Evolutionary conservation across 495 filamentous ascomycete species (phyloP), one percentile per base, ranked within the genome.

Genomic region (Amniculicola lignicola): DNA sequence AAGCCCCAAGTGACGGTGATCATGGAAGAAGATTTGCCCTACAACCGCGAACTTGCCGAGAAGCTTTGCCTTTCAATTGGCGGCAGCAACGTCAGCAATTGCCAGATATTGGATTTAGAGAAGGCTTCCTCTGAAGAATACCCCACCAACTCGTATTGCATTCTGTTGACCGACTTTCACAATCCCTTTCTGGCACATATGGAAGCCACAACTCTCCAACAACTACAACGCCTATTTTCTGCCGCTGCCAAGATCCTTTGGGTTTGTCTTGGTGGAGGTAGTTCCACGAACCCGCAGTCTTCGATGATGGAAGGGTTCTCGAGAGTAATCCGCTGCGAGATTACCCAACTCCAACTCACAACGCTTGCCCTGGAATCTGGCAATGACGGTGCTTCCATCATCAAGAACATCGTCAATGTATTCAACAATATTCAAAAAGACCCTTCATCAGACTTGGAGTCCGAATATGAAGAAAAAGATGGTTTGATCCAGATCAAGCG

Each of bases 291-390:
- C 5, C 54, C 54, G 4, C 27, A 25, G 25, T 22, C n/a, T 45
- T 24, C 23, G 15, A 29, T 51, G 19, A 31, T 33, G 16, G 14
- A 59, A 12, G 56, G 56, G 1, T 49, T 59, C 1, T 53, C 40
- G 24, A 47, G 56, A 14, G 40, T 53, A 16, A 47, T 60, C 38
- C 50, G 57, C 9, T 54, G 43, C 43, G 57, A 54, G 23, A 15
- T 24, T 7, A 29, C 49, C 22, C 23, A 53, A 11, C 29, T 7
- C 29, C 42, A n/a, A 12, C 15, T 21, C 22, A 36, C 33, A 7
- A 48, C 57, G 24, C 21, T 54, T 11, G 41, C 5, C 9, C 44
- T 42, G 6, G 18, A 27, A 2, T n/a, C 5, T 4, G 15, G 28
- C 16, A n/a, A 41, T 14, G 24, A 46, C n/a, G 48, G 47, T 18